Percentiles rank a stretch among this genome's conserved stretches.
phyloP scores from a whole-genome alignment of 345 rosid genomes.

The Cardiospermum halicacabum region DNA sequence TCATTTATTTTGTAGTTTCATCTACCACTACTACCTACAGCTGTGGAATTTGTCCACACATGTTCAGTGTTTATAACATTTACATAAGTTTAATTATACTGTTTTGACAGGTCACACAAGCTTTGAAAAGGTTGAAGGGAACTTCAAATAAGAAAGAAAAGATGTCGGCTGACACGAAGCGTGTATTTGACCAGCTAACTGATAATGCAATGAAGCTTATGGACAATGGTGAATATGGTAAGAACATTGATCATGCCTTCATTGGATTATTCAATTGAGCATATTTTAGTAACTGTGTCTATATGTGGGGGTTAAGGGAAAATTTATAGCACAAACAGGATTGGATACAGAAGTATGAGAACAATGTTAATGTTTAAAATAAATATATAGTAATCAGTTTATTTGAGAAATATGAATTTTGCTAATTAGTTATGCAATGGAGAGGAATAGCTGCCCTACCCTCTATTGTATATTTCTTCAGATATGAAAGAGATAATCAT shows the following conservation, averaged over 20 bases:
- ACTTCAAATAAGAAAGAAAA: constrained; percentile 71
- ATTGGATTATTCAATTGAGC: background rate
- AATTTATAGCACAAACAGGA: background rate
- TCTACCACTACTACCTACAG: background rate
- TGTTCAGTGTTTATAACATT: background rate
- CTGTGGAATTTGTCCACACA: background rate
- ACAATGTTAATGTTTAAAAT: too few species aligned
- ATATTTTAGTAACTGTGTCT: background rate
- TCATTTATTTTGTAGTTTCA: background rate
- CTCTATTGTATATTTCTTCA: background rate
- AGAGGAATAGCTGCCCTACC: background rate
- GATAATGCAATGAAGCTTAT: constrained; percentile 86
- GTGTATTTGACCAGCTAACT: constrained; percentile 88
- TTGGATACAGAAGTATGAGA: background rate
- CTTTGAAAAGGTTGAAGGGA: constrained; percentile 89
- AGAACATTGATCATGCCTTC: constrained; percentile 28
- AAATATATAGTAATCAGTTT: too few species aligned
- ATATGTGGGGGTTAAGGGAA: background rate
- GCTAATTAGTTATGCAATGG: background rate
- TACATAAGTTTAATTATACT: constrained; percentile 10
- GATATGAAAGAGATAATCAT: too few species aligned
- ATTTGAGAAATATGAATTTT: background rate
- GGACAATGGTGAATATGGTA: constrained; percentile 83
- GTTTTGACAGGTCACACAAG: constrained; percentile 66
- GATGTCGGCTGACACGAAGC: constrained; percentile 77